Percentiles rank a stretch among this genome's conserved stretches.
Evolutionary conservation across 768 basidiomycete genomes (phyloP).

Genomic region (Sporobolomyces roseus): DNA sequence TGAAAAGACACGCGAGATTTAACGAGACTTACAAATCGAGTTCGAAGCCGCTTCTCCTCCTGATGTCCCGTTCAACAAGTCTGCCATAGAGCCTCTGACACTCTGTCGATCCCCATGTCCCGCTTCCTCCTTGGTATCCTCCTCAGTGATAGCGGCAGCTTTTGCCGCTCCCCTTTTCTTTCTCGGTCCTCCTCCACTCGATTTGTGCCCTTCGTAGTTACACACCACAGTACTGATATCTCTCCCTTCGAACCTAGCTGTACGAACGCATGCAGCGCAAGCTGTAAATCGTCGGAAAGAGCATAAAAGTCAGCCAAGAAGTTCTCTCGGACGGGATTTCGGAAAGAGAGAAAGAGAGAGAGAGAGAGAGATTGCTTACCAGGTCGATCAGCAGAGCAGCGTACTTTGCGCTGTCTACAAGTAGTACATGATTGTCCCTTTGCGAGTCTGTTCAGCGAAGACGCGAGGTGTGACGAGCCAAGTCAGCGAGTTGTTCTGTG

Average conservation of each 20-base stretch:
- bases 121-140: not conserved
- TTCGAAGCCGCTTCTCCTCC: not conserved
- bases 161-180: not conserved
- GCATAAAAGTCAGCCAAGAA: not conserved
- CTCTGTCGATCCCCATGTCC: not conserved
- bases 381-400: slow-evolving; percentile 12
- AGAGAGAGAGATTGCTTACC: slow-evolving; percentile 16
- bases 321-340: not conserved
- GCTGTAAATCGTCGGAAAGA: slow-evolving; percentile 17
- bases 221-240: not conserved
- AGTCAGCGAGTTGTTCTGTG: not conserved
- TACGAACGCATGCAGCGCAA: slow-evolving; percentile 22
- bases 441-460: not conserved
- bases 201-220: not conserved
- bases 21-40: not conserved
- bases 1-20: not conserved
- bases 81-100: not conserved
- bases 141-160: not conserved
- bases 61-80: not conserved
- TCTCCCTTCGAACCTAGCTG: slow-evolving; percentile 19
- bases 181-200: too few species aligned
- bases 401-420: slow-evolving; percentile 18
- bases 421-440: slow-evolving; percentile 19
- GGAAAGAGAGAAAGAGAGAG: not conserved
- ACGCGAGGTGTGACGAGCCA: not conserved